Percentiles rank a stretch among this genome's conserved stretches.
phyloP scores from a whole-genome alignment of 2,329 filamentous ascomycete species.

The Nigrospora oryzae region DNA sequence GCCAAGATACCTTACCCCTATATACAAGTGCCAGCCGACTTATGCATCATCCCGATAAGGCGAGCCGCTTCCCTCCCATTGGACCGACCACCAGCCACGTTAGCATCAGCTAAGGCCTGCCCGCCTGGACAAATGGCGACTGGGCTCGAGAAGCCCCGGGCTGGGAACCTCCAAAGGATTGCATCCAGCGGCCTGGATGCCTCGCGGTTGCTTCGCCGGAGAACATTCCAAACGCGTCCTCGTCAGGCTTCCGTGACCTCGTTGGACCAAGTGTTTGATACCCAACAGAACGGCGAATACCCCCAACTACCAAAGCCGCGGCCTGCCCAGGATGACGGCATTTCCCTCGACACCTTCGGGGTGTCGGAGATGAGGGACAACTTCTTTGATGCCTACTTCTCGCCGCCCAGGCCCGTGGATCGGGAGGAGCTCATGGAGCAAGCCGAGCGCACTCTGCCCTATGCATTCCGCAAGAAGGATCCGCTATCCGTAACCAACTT shows the following conservation, averaged over 20 bases:
- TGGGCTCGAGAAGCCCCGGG: too few relatives aligned
- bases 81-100: too few relatives aligned
- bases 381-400: conserved; percentile 39
- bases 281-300: conserved; percentile 10
- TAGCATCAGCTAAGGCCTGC: too few relatives aligned
- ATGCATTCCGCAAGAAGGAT: conserved; percentile 33
- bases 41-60: too few relatives aligned
- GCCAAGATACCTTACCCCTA: too few relatives aligned
- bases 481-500: conserved; percentile 38
- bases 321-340: not conserved
- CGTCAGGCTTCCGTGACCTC: conserved; percentile 15
- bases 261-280: conserved; percentile 18
- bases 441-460: conserved; percentile 35
- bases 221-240: conserved; percentile 8
- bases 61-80: too few relatives aligned
- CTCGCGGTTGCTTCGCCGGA: conserved; percentile 13
- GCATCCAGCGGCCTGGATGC: not conserved
- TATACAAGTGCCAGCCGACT: too few relatives aligned
- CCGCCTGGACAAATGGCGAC: too few relatives aligned
- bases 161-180: not conserved
- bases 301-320: not conserved
- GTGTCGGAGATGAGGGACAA: conserved; percentile 34
- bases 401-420: conserved; percentile 30
- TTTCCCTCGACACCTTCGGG: conserved; percentile 29
- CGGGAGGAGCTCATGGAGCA: conserved; percentile 28